Base-by-base conservation (phyloP, 2,329 filamentous ascomycete genomes). In the Cladosporium sp. region DNA sequence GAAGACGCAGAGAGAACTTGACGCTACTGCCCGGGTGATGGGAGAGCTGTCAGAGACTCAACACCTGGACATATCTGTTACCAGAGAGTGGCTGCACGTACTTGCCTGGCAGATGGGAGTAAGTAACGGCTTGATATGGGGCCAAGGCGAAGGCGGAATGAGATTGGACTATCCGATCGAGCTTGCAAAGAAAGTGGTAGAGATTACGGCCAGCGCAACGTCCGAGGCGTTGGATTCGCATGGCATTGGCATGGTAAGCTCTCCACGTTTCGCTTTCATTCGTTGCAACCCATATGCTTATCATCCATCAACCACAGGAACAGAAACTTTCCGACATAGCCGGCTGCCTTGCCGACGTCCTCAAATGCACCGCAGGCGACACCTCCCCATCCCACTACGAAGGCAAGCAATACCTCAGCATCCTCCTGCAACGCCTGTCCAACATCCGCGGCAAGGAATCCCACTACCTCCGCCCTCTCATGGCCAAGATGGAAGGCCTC, bases 51-150 rank as follows among this genome's bases (percentile, higher is more conserved):
- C 70, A 10, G 75, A 77, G 60, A 76, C 74, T n/a, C 74, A 76
- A 59, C 72, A 73, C 23, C 66, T 77, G 21, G 75, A 77, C 62
- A 76, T 77, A 23, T 67, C 67, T 49, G 68, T 77, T 4, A 76
- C 75, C 10, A 63, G 75, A 56, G 74, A 76, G 57, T 77, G 75
- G 75, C 61, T 77, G 10, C 75, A 77, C 58, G 72, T 77, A 6
- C 63, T 77, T n/a, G 74, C 75, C 8, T 77, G 75, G 75, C 75
- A 77, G 61, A 76, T 77, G 72, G 75, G 75, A 13, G 75, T 77
- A 21, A 74, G 71, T 49, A 76, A 76, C 46, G 75, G 75, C 4
- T 61, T 77, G 53, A 75, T 76, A 7, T 76, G 75, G 74, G 70
- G 72, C n/a, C 70, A 73, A 64, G 74, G 74, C 3, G 71, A 74